Conservation (phyloP, 371 early-diverging fungal genomes). For the Massospora cicadina region DNA sequence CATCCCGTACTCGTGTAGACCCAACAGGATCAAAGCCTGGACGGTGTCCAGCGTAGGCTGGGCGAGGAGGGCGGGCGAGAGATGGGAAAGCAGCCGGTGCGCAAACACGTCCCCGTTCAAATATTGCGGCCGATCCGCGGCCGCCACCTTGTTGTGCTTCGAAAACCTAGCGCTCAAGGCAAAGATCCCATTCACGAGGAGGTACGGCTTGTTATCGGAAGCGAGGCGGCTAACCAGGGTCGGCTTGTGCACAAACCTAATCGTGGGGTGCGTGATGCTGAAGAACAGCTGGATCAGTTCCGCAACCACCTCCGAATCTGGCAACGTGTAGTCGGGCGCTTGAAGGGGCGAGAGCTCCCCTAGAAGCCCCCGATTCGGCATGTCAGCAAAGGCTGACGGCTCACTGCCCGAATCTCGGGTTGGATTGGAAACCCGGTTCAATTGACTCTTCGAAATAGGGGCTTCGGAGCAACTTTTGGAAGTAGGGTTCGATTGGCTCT, state of each 20-base stretch:
- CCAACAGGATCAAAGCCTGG: constrained; percentile 9
- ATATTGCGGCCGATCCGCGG: background rate
- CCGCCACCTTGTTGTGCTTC: constrained; percentile 5
- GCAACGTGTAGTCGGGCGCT: constrained; percentile 7
- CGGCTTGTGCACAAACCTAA: constrained; percentile 3
- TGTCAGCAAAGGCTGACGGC: background rate
- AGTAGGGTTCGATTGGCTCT: background rate
- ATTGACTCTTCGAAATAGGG: background rate
- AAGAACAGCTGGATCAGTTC: constrained; percentile 1
- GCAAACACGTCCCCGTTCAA: constrained; percentile 3
- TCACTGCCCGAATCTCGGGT: background rate
- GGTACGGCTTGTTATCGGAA: background rate
- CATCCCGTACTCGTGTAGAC: constrained; percentile 8
- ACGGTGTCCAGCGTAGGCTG: constrained; percentile 10
- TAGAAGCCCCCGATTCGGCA: background rate
- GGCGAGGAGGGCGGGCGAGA: background rate
- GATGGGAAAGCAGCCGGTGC: background rate
- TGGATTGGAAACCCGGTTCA: background rate
- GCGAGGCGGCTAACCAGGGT: background rate
- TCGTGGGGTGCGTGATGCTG: background rate
- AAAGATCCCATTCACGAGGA: background rate
- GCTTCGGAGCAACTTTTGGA: background rate
- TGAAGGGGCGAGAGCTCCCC: background rate
- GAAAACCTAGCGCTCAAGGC: constrained; percentile 16
- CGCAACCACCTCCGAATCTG: background rate